Conservation (phyloP, 768 basidiomycete species). For the Mrakia blollopis region DNA sequence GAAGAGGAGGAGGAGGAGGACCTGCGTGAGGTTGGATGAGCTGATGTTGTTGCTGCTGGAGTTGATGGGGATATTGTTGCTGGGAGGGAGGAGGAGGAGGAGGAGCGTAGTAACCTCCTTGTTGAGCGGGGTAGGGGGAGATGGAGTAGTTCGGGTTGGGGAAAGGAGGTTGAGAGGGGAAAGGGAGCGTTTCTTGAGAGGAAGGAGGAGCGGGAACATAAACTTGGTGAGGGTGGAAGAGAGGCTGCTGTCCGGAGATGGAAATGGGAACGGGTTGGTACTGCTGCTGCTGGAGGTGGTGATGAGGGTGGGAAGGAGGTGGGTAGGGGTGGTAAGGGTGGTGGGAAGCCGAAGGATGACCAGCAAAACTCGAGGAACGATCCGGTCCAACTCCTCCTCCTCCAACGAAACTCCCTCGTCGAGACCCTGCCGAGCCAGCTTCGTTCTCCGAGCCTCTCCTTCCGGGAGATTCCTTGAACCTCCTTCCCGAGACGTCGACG, state of each 20-base stretch:
- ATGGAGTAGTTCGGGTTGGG: not conserved
- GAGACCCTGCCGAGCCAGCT: not conserved
- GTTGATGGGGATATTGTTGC: not conserved
- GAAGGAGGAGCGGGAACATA: not conserved
- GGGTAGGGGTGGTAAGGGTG: constrained; percentile 2
- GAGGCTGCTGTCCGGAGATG: not conserved
- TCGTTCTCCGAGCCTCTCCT: not conserved
- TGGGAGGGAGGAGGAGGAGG: too few relatives aligned
- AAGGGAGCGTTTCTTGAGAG: not conserved
- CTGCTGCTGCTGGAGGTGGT: constrained; percentile 14
- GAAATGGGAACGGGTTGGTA: not conserved
- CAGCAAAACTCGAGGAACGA: not conserved
- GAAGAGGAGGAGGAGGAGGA: not conserved
- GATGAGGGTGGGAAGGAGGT: not conserved
- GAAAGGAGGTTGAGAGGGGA: constrained; percentile 9
- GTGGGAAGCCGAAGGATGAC: not conserved
- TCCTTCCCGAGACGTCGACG: not conserved
- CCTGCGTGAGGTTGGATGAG: not conserved
- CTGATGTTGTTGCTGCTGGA: constrained; percentile 1
- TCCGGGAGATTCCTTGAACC: not conserved
- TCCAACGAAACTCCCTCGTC: not conserved
- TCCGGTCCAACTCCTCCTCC: constrained; percentile 8
- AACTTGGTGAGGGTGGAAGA: constrained; percentile 1
- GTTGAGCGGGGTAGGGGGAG: not conserved
- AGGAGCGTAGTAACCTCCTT: not conserved